Evolutionary conservation across 805 yeast species (phyloP), one percentile per base, ranked within the genome.

Genomic region (Cyberlindnera maritima): DNA sequence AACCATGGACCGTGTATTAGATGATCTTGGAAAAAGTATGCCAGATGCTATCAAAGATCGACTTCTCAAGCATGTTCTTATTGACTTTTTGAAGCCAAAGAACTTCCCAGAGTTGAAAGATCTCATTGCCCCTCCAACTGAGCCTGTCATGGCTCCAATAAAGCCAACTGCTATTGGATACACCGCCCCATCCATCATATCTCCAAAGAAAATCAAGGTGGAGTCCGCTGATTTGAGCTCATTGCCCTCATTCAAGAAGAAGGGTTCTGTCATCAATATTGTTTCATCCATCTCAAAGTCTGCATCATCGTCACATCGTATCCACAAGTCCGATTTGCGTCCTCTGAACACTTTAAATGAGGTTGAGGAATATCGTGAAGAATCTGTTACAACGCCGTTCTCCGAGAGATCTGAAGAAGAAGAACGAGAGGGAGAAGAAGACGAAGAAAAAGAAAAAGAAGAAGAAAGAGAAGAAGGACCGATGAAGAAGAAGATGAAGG

Each of bases 11-110:
- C 66, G 75, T 43, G 68, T 90, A 40, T 60, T 82, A 21, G 79
- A 76, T 46, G 96, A 89, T 53, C 72, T 89, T 42, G 79, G 79
- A 49, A 68, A 70, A 11, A 80, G 82, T 39, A 62, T 89, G 38
- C 67, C 80, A 18, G 83, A 84, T 50, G 96, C 89, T 65, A 77
- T 89, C 20, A 72, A 86, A 54, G 92, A 82, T 57, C 77, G 88
- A 49, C 66, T 86, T 3, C 75, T 88, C 20, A 90, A 86, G 0
- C 88, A 94, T 0, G 71, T 75, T 2, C 77, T 89, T 15, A 70
- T 85, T 44, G 82, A 82, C 26, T 65, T 76, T 17, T 69, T 89
- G 53, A 75, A 78, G 47, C 82, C 81, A 34, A 77, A 76, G 4
- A 75, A 74, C 33, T 84, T 77, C 58, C 85, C 88, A 1, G 76